Base-by-base conservation (phyloP, 2,329 filamentous ascomycete species). In the Neonectria magnoliae region DNA sequence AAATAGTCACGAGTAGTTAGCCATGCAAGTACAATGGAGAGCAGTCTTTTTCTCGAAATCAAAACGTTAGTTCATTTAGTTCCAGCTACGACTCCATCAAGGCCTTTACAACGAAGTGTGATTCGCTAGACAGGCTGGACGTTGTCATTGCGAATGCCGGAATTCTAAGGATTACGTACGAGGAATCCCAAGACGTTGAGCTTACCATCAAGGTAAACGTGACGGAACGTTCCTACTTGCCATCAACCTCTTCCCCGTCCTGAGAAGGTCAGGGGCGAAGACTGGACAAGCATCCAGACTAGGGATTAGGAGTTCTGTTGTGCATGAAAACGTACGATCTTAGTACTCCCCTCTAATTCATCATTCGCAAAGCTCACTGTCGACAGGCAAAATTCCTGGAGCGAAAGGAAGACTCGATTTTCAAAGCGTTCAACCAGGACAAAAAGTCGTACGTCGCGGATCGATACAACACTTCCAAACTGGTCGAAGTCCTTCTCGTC, bases 131-230 rank as follows among this genome's bases (percentile, higher is more conserved):
- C 4, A 72, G 82, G n/a, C 70, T 84, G 7, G 82, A 84, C 59
- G 74, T 76, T 13, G 62, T 84, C 0, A 61, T 84, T 8, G 73
- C 76, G 53, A 84, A 82, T 53, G 82, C 82, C 2, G 71, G 67
- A 18, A 14, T 48, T n/a, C 14, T 48, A 14, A 48, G 22, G 8
- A 48, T 29, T 9, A 48, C 45, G 7, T 48, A 48, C 14, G 45
- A 48, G 14, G 45, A 48, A 8, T 48, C 45, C 14, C 25, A 48
- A 16, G 22, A 25, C 7, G 14, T 13, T 6, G 45, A 48, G 45
- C 27, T 29, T 18, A 29, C 22, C 45, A 48, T 29, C 22, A 29
- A 27, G 6, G 25, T 48, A 1, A 29, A 48, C 13, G 25, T 48
- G 5, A 18, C 14, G 22, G 45, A n/a, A 48, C 45, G 7, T 10